Evolutionary conservation across 164 flowering plant genomes (phyloP).

Genomic region (Euptelea pleiosperma): DNA sequence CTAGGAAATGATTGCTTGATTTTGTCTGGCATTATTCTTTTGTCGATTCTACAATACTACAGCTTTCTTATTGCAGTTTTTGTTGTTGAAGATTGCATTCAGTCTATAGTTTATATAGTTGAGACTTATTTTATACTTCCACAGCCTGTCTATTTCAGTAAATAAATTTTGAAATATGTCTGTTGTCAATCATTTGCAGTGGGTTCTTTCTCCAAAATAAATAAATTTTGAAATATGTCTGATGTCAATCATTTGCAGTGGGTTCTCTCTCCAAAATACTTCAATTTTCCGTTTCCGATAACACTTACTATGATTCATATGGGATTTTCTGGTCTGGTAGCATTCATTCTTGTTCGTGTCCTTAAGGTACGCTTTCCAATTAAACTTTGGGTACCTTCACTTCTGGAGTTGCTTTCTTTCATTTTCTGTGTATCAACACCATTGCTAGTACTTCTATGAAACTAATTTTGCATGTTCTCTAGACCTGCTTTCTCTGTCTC

Average conservation of each 20-base stretch:
- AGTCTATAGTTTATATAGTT: neutral
- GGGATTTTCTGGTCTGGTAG: slow-evolving; percentile 90
- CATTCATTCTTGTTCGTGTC: slow-evolving; percentile 87
- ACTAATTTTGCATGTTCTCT: too few species aligned
- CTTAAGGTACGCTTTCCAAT: slow-evolving; percentile 60
- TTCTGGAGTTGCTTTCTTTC: neutral
- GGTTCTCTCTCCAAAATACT: slow-evolving; percentile 98
- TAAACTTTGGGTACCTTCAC: neutral
- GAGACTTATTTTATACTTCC: neutral
- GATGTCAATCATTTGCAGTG: slow-evolving; percentile 59
- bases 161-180: slow-evolving; percentile 3
- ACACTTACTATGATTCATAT: slow-evolving; percentile 99
- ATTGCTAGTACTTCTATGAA: neutral
- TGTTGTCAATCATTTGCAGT: slow-evolving; percentile 50
- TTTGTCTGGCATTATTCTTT: too few species aligned
- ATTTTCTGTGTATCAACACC: neutral
- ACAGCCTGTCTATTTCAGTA: neutral
- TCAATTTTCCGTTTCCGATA: slow-evolving; percentile 90
- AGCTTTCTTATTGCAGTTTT: too few species aligned
- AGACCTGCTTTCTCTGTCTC: neutral
- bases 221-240: slow-evolving; percentile 2
- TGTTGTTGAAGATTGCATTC: neutral
- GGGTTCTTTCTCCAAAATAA: slow-evolving; percentile 98
- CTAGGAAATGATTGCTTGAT: too few species aligned
- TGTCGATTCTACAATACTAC: too few species aligned